phyloP scores from a whole-genome alignment of 345 rosid species.

The Rhizophora mangle region DNA sequence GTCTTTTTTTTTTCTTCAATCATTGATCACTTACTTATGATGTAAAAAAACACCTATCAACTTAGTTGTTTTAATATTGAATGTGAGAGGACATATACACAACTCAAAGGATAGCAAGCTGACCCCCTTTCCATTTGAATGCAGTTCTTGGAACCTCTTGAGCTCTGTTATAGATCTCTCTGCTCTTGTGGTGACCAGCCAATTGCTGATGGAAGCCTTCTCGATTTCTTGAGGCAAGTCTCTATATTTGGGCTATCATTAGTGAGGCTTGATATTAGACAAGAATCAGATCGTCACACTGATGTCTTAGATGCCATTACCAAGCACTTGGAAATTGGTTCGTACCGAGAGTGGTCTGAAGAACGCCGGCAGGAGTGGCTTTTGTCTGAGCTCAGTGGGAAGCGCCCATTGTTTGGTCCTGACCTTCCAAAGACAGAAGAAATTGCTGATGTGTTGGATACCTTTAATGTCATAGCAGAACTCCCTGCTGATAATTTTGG shows the following conservation, averaged over 20 bases:
- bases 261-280: conserved; percentile 90
- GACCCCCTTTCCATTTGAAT: not conserved
- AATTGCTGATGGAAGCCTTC: conserved; percentile 97
- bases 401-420: conserved; percentile 87
- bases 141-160: conserved; percentile 95
- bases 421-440: conserved; percentile 93
- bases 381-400: conserved; percentile 80
- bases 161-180: conserved; percentile 87
- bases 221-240: conserved; percentile 93
- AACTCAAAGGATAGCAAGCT: too few species aligned
- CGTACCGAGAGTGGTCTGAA: conserved; percentile 91
- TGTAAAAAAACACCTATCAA: too few species aligned
- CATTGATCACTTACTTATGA: too few species aligned
- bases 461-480: conserved; percentile 77
- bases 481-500: conserved; percentile 86
- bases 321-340: conserved; percentile 77
- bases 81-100: too few species aligned
- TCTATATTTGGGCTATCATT: conserved; percentile 90
- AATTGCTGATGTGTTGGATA: conserved; percentile 83
- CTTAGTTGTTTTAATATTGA: too few species aligned
- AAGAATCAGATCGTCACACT: conserved; percentile 94
- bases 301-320: conserved; percentile 94
- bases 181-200: conserved; percentile 85
- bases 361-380: conserved; percentile 85
- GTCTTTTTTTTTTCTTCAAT: too few species aligned